Evolutionary conservation across 306 rosid genomes (phyloP).

Genomic region (Citrullus amarus): DNA sequence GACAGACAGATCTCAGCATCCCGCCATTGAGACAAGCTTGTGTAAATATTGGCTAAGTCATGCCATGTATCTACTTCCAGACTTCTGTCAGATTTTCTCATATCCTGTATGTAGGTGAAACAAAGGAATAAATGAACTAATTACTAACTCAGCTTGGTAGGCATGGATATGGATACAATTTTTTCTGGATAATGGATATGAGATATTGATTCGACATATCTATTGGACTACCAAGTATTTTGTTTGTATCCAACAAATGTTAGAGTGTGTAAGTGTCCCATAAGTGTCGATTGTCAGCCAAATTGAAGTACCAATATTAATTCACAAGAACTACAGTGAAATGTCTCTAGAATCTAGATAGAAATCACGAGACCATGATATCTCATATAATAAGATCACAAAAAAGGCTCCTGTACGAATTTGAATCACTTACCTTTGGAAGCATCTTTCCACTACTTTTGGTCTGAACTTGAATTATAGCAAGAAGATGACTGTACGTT

Average conservation of each 20-base stretch:
- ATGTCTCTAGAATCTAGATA: background rate
- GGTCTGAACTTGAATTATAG: constrained; percentile 65
- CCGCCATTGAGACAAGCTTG: constrained; percentile 54
- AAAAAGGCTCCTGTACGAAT: background rate
- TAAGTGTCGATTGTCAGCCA: too few relatives aligned
- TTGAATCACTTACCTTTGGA: constrained; percentile 33
- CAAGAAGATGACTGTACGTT: constrained; percentile 67
- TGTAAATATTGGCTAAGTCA: constrained; percentile 67
- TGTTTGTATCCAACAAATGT: too few relatives aligned
- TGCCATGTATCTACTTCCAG: constrained; percentile 91
- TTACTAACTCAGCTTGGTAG: background rate
- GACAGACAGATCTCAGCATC: constrained; percentile 86
- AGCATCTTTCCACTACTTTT: constrained; percentile 47
- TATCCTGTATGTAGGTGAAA: constrained; percentile 26
- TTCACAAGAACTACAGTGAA: background rate
- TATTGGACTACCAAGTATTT: too few relatives aligned
- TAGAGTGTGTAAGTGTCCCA: too few relatives aligned
- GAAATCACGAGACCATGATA: background rate
- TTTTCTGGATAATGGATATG: too few relatives aligned
- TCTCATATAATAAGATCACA: background rate
- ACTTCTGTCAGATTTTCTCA: constrained; percentile 40
- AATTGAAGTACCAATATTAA: background rate
- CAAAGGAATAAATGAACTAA: background rate
- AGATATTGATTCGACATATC: too few relatives aligned
- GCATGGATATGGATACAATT: too few relatives aligned